Evolutionary conservation across 805 yeast species (phyloP).

Genomic region (Nakazawaea anatomiae): DNA sequence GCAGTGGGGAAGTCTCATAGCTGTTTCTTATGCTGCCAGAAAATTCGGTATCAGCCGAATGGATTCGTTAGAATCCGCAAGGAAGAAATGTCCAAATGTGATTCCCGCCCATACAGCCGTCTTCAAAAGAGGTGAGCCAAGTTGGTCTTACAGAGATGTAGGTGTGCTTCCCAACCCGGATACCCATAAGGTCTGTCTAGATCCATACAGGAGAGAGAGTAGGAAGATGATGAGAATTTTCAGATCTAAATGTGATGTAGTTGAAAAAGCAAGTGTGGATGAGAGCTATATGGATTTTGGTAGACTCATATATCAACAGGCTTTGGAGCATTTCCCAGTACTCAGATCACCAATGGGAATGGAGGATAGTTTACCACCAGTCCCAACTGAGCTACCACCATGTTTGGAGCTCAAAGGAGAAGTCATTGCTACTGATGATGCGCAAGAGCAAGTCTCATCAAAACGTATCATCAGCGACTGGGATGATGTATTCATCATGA

Average conservation of each 20-base stretch:
- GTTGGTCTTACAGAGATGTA: conserved; percentile 66
- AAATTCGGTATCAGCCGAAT: conserved; percentile 75
- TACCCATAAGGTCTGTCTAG: conserved; percentile 78
- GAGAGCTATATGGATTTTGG: conserved; percentile 89
- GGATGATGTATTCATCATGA: conserved; percentile 70
- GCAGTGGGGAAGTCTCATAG: conserved; percentile 88
- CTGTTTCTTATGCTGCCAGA: conserved; percentile 88
- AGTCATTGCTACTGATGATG: conserved; percentile 16
- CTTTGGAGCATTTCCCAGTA: conserved; percentile 42
- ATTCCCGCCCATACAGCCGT: conserved; percentile 91
- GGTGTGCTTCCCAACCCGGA: conserved; percentile 52
- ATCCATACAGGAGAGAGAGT: conserved; percentile 86
- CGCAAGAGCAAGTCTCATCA: conserved; percentile 18
- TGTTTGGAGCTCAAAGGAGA: conserved; percentile 25
- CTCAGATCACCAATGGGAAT: conserved; percentile 11
- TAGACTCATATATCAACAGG: conserved; percentile 40
- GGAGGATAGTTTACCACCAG: conserved; percentile 31
- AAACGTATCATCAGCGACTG: conserved; percentile 41
- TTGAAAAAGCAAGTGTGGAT: conserved; percentile 94
- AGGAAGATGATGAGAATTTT: conserved; percentile 69
- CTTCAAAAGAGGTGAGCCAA: conserved; percentile 76
- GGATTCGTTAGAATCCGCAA: conserved; percentile 66
- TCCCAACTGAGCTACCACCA: conserved; percentile 32
- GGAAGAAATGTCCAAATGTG: conserved; percentile 67
- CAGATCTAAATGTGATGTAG: conserved; percentile 52